Conservation (phyloP, 2,329 filamentous ascomycete genomes). For the Zymoseptoria pseudotritici region DNA sequence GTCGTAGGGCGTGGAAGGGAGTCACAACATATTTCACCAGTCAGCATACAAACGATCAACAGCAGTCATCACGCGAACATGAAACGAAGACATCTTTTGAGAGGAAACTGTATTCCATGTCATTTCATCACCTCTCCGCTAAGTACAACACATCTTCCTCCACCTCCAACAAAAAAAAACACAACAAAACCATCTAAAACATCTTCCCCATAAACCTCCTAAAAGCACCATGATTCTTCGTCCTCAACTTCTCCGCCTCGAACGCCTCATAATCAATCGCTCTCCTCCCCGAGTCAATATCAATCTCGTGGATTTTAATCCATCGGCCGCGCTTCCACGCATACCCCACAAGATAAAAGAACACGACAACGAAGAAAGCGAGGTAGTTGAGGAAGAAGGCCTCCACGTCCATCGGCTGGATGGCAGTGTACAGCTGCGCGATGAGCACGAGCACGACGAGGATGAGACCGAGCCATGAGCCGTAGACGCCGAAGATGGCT, state of each 20-base stretch:
- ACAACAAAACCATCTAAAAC: slow-evolving; percentile 11
- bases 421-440: slow-evolving; percentile 48
- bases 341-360: slow-evolving; percentile 50
- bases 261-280: slow-evolving; percentile 59
- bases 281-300: slow-evolving; percentile 59
- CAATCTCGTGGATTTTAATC: slow-evolving; percentile 53
- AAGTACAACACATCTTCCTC: neutral
- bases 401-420: slow-evolving; percentile 19
- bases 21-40: too few species aligned
- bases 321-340: slow-evolving; percentile 59
- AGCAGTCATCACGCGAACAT: too few species aligned
- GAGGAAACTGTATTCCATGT: neutral
- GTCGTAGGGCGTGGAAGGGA: too few species aligned
- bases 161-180: neutral
- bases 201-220: slow-evolving; percentile 26
- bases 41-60: too few species aligned
- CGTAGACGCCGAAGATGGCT: slow-evolving; percentile 69
- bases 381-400: slow-evolving; percentile 51
- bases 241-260: slow-evolving; percentile 46
- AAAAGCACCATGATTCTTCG: slow-evolving; percentile 49
- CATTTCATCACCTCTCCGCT: neutral
- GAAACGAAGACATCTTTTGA: too few species aligned
- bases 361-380: slow-evolving; percentile 46
- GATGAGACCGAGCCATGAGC: slow-evolving; percentile 70
- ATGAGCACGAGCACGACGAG: slow-evolving; percentile 70